Conservation (phyloP, 148 eudicot genomes). For the Nyssa sinensis region DNA sequence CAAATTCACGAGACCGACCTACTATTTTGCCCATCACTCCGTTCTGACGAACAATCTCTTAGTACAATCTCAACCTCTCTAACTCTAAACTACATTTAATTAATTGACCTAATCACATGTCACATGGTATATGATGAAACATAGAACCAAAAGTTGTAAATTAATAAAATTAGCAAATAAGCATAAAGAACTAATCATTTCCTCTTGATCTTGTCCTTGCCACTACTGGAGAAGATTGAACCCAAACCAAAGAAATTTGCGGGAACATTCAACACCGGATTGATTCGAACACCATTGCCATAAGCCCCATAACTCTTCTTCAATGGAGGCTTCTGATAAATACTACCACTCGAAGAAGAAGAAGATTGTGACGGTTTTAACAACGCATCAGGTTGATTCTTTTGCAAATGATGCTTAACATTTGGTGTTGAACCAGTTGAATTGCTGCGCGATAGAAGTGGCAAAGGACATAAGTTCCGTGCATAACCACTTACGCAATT, state of each 20-base stretch:
- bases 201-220: slow-evolving; percentile 51
- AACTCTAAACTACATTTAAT: not conserved
- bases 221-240: slow-evolving; percentile 52
- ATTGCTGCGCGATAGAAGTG: slow-evolving; percentile 67
- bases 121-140: not conserved
- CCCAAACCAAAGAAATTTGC: slow-evolving; percentile 67
- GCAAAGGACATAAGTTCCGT: slow-evolving; percentile 69
- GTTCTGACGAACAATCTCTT: not conserved
- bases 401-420: slow-evolving; percentile 36
- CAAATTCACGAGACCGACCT: not conserved
- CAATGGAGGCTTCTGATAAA: slow-evolving; percentile 73
- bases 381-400: not conserved
- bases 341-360: slow-evolving; percentile 3
- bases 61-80: not conserved
- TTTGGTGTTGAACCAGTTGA: slow-evolving; percentile 69
- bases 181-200: slow-evolving; percentile 23
- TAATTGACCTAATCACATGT: not conserved
- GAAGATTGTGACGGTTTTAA: slow-evolving; percentile 13
- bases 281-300: slow-evolving; percentile 40
- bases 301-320: slow-evolving; percentile 47
- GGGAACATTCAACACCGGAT: slow-evolving; percentile 64
- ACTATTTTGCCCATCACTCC: not conserved
- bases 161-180: not conserved
- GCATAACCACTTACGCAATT: slow-evolving; percentile 67
- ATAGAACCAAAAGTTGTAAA: too few species aligned